phyloP scores from a whole-genome alignment of 495 filamentous ascomycete genomes.

The Aspergillus bridgeri region DNA sequence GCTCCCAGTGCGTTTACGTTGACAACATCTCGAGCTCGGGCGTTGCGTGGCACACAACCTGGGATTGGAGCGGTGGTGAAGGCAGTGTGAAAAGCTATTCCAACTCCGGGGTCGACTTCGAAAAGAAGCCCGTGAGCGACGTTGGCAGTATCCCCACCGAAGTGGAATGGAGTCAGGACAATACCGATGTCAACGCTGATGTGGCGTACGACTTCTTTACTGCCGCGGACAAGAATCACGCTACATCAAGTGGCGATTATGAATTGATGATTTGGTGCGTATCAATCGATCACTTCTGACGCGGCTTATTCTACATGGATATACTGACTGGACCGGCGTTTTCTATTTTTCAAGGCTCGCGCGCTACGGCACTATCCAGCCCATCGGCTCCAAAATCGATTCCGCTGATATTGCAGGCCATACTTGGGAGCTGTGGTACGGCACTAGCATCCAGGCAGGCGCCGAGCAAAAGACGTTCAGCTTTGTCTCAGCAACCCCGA shows the following conservation, averaged over 20 bases:
- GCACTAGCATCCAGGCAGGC: constrained; percentile 18
- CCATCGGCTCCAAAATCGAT: constrained; percentile 35
- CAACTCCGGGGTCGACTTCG: constrained; percentile 28
- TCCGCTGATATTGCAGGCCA: constrained; percentile 28
- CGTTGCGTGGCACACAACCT: constrained; percentile 37
- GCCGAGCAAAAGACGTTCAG: constrained; percentile 42
- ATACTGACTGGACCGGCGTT: not conserved
- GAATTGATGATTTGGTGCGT: constrained; percentile 51
- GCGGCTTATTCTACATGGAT: not conserved
- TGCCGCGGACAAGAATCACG: constrained; percentile 40
- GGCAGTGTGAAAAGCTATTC: constrained; percentile 46
- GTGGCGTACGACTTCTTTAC: constrained; percentile 50
- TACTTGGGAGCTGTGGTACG: constrained; percentile 39
- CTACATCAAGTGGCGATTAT: constrained; percentile 43
- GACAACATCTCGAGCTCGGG: constrained; percentile 27
- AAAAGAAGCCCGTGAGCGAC: constrained; percentile 30
- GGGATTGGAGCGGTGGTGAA: constrained; percentile 40
- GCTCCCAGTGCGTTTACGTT: constrained; percentile 42
- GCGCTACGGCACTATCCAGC: constrained; percentile 31
- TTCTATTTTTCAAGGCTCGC: constrained; percentile 29
- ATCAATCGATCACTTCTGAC: not conserved
- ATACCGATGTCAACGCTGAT: constrained; percentile 37
- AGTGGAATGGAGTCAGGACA: constrained; percentile 38
- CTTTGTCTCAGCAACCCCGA: constrained; percentile 35
- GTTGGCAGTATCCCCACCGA: constrained; percentile 36